Evolutionary conservation across 1,284 basidiomycete species (phyloP).

Genomic region (Ceraceosorus bombacis): DNA sequence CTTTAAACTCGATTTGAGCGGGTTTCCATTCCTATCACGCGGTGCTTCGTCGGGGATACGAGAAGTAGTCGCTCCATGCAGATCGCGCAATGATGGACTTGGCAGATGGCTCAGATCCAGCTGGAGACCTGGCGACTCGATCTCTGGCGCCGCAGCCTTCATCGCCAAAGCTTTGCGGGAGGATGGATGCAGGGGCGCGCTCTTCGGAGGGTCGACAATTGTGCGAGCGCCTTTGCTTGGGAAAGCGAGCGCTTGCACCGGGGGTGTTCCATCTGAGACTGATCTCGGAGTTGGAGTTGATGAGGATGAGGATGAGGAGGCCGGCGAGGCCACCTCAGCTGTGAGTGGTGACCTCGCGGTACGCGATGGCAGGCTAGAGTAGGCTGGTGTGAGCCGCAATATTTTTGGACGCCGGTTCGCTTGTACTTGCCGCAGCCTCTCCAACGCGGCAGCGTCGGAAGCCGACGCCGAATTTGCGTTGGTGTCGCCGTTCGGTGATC

Average conservation of each 20-base stretch:
- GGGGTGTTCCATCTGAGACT: slow-evolving; percentile 1
- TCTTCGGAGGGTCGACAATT: neutral
- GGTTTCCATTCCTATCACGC: slow-evolving; percentile 85
- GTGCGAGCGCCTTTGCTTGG: slow-evolving; percentile 16
- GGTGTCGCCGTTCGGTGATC: neutral
- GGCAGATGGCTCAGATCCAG: slow-evolving; percentile 37
- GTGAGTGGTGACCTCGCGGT: slow-evolving; percentile 10
- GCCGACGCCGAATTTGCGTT: neutral
- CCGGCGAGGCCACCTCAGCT: slow-evolving; percentile 16
- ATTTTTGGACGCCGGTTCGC: slow-evolving; percentile 30
- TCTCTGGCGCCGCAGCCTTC: slow-evolving; percentile 27
- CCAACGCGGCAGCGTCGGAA: slow-evolving; percentile 1
- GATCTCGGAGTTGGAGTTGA: slow-evolving; percentile 18
- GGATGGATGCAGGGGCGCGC: slow-evolving; percentile 21
- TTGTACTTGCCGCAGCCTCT: slow-evolving; percentile 24
- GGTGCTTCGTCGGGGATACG: slow-evolving; percentile 50
- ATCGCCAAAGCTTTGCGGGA: slow-evolving; percentile 34
- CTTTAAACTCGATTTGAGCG: slow-evolving; percentile 85
- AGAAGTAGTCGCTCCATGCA: slow-evolving; percentile 14
- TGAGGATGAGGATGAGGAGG: slow-evolving; percentile 20
- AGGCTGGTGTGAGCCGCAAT: slow-evolving; percentile 36
- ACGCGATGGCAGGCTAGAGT: slow-evolving; percentile 23
- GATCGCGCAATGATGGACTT: slow-evolving; percentile 23
- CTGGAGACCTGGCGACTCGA: slow-evolving; percentile 21
- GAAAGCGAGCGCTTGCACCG: slow-evolving; percentile 10